Evolutionary conservation across 352 stramenopile genomes (phyloP).

Genomic region (Pythium sp.): DNA sequence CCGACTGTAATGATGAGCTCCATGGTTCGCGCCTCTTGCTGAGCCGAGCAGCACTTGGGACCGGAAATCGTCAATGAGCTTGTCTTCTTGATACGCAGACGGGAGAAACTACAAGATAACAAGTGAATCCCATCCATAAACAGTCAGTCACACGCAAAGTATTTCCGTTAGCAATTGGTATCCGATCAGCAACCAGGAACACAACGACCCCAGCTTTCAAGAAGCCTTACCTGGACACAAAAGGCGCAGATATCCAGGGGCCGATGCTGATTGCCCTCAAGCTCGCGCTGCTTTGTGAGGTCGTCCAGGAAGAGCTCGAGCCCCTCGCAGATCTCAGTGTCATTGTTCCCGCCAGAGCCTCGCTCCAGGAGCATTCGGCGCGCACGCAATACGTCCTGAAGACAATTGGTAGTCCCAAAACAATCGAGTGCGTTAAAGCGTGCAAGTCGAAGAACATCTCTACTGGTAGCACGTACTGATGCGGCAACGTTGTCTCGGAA

Average conservation of each 20-base stretch:
- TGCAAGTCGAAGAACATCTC: too few relatives aligned
- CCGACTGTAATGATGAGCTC: slow-evolving; percentile 7
- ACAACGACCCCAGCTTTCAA: background rate
- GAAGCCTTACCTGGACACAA: slow-evolving; percentile 27
- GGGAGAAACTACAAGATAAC: slow-evolving; percentile 38
- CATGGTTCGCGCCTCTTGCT: slow-evolving; percentile 15
- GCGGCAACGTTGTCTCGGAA: slow-evolving; percentile 49
- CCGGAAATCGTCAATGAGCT: slow-evolving; percentile 30
- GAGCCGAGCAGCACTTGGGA: slow-evolving; percentile 22
- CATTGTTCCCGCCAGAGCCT: slow-evolving; percentile 14
- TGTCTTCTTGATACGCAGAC: slow-evolving; percentile 40
- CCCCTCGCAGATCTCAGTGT: slow-evolving; percentile 28
- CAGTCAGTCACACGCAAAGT: background rate
- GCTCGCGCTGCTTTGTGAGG: slow-evolving; percentile 28
- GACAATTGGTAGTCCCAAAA: background rate
- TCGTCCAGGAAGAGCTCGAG: slow-evolving; percentile 51
- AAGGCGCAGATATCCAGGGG: slow-evolving; percentile 49
- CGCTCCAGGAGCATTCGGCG: slow-evolving; percentile 54
- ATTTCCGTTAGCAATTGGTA: background rate
- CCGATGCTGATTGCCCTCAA: slow-evolving; percentile 27
- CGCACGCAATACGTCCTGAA: slow-evolving; percentile 51
- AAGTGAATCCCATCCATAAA: background rate
- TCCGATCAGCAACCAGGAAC: background rate
- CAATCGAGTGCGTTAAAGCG: too few relatives aligned
- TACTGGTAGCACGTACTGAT: slow-evolving; percentile 19